Evolutionary conservation across 2,329 filamentous ascomycete species (phyloP).

Genomic region (Ceratocystis eucalypticola): DNA sequence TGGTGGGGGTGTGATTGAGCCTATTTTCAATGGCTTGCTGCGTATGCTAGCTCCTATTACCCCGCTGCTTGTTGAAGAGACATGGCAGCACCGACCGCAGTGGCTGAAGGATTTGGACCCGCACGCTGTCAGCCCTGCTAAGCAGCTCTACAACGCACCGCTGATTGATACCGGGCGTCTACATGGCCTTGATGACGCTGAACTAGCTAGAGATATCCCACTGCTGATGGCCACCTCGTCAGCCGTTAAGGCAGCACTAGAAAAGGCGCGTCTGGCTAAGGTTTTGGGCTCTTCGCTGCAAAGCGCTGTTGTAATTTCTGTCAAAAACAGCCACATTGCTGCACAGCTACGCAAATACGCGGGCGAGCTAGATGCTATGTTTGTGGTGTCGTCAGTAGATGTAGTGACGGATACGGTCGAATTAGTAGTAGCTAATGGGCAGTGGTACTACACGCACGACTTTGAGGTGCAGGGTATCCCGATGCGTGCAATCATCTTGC

Average conservation of each 20-base stretch:
- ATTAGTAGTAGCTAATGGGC: conserved; percentile 18
- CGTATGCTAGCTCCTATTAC: conserved; percentile 70
- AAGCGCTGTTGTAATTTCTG: conserved; percentile 44
- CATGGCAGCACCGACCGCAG: conserved; percentile 62
- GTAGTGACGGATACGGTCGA: conserved; percentile 29
- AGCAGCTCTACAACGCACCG: conserved; percentile 35
- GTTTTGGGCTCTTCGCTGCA: conserved; percentile 69
- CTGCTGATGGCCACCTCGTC: conserved; percentile 43
- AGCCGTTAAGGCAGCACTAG: conserved; percentile 62
- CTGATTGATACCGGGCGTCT: conserved; percentile 32
- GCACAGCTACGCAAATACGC: conserved; percentile 29
- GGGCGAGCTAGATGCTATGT: conserved; percentile 47
- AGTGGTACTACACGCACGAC: conserved; percentile 32
- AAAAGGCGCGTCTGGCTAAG: conserved; percentile 57
- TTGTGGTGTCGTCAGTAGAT: conserved; percentile 54
- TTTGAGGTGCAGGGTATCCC: conserved; percentile 31
- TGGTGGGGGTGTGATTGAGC: conserved; percentile 47
- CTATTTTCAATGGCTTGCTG: conserved; percentile 58
- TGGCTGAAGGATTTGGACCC: conserved; percentile 34
- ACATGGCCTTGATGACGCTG: conserved; percentile 24
- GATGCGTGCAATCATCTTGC: conserved; percentile 33
- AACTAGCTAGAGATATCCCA: conserved; percentile 27
- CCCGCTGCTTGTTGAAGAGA: conserved; percentile 75
- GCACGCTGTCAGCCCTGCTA: conserved; percentile 28
- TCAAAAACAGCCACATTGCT: conserved; percentile 33